A percentile compares a stretch with the other conserved stretches of the same genome.
Conservation (phyloP, 2,329 filamentous ascomycete species). For the Aphanocladium album region DNA sequence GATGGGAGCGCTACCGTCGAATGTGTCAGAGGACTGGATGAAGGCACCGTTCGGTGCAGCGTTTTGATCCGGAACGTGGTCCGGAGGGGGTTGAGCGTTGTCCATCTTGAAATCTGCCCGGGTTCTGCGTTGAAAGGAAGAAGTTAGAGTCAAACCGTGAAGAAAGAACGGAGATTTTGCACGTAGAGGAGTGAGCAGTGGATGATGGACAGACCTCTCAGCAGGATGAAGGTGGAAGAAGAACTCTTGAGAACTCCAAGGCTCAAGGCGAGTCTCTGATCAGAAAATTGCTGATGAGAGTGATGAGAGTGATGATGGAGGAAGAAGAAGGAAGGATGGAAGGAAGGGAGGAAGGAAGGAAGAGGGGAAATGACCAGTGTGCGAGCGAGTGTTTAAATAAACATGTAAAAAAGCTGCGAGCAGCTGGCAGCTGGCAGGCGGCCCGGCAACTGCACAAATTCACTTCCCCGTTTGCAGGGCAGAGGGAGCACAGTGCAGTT, state of each 20-base stretch:
- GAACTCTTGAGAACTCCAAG: no score
- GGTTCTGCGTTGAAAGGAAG: background rate
- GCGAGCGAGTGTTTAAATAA: slow-evolving; percentile 6
- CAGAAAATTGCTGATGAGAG: no score
- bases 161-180: background rate
- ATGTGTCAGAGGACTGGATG: slow-evolving; percentile 27
- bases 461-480: slow-evolving; percentile 3
- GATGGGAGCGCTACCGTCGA: slow-evolving; percentile 53
- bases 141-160: background rate
- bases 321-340: background rate
- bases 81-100: background rate
- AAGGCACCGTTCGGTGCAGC: background rate
- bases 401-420: background rate
- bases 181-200: background rate
- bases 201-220: background rate
- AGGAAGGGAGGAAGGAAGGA: background rate
- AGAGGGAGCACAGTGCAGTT: no score
- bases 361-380: no score
- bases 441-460: background rate
- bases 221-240: background rate
- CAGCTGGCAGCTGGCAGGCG: slow-evolving; percentile 2
- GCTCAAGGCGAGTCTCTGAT: no score
- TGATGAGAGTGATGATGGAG: background rate
- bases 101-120: background rate
- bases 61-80: background rate